These are phyloP conservation scores for Didymella pinodella DNA, from an alignment of 2,329 filamentous ascomycete genomes.

Conservation along the genomic window DNA sequence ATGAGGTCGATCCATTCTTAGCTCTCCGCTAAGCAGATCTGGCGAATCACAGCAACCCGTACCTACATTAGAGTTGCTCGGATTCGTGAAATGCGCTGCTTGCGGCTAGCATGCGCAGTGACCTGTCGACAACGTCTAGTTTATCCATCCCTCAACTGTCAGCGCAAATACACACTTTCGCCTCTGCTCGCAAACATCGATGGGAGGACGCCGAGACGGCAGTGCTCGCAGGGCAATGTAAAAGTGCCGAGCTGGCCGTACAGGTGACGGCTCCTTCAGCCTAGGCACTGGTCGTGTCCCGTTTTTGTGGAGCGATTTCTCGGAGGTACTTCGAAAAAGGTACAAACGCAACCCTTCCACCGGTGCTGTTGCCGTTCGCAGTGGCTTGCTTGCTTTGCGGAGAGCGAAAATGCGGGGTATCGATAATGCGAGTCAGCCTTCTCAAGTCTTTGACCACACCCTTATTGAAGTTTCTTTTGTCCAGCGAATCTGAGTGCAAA, in stretches of 20 bases:
- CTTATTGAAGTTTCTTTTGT: not conserved
- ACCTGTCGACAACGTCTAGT: not conserved
- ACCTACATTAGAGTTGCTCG: slow-evolving; percentile 12
- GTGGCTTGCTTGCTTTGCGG: slow-evolving; percentile 9
- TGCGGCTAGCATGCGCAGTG: slow-evolving; percentile 8
- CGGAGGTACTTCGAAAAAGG: slow-evolving; percentile 21
- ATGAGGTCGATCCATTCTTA: slow-evolving; percentile 10
- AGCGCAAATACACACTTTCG: not conserved
- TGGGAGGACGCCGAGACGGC: slow-evolving; percentile 10
- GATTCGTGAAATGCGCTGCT: not conserved
- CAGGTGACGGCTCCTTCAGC: slow-evolving; percentile 14
- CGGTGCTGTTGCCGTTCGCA: slow-evolving; percentile 17
- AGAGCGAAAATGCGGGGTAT: slow-evolving; percentile 23
- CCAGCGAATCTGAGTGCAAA: slow-evolving; percentile 5
- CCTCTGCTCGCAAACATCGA: not conserved
- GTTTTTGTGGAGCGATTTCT: not conserved
- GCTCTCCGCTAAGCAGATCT: slow-evolving; percentile 1
- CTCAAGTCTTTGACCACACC: slow-evolving; percentile 12
- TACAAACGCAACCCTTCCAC: slow-evolving; percentile 13
- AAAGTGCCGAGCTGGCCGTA: slow-evolving; percentile 15
- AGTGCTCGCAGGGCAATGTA: slow-evolving; percentile 10
- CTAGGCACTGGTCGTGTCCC: slow-evolving; percentile 4
- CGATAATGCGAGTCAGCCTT: slow-evolving; percentile 16
- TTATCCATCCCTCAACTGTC: not conserved
- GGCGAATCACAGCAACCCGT: slow-evolving; percentile 10